Base-by-base conservation (phyloP, 2,329 filamentous ascomycete species). In the Penicillium sp. region DNA sequence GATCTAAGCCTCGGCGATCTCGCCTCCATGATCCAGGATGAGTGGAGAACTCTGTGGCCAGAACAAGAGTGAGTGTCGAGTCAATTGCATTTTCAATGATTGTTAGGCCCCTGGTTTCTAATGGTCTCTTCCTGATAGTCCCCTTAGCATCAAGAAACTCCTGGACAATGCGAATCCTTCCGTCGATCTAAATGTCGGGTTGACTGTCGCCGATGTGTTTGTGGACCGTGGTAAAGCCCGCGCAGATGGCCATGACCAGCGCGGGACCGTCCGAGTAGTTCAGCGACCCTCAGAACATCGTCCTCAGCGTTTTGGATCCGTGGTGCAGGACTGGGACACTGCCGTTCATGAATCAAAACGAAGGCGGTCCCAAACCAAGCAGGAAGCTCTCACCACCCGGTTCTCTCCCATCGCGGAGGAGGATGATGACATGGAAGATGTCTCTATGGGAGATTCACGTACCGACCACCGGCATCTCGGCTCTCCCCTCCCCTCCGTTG, bases 171-270 rank as follows among this genome's bases (percentile, higher is more conserved):
- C 60, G 1, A 56, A 68, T 29, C 61, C 63, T 8, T 43, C 54
- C 4, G 57, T 64, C 29, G 60, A 67, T 23, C 61, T 71, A 18
- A 60, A 62, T 44, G 38, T 57, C 16, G 60, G 63, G 9, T 49
- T 68, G 52, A 65, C 65, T 0, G 67, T 69, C 16, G 65, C 65
- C 2, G 65, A 70, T 44, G 65, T 70, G 6, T 71, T 67, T 43
- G 62, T 71, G 11, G 60, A 71, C 42, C 60, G 51, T 31, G 68
- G 68, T 2, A 66, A 65, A 36, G 66, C 63, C 4, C 56, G 46
- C 8, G 26, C 56, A 3, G 68, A 70, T 34, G 63, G 64, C 6
- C 52, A 57, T 26, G 68, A 71, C 50, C 68, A 71, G 54, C 57
- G 58, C 9, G 64, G 55, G 5, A 58, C 54, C 1, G 59, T 70